Percentiles rank a stretch among this genome's conserved stretches.
Conservation (phyloP, 2,329 filamentous ascomycete genomes). For the Penicillium sp. region DNA sequence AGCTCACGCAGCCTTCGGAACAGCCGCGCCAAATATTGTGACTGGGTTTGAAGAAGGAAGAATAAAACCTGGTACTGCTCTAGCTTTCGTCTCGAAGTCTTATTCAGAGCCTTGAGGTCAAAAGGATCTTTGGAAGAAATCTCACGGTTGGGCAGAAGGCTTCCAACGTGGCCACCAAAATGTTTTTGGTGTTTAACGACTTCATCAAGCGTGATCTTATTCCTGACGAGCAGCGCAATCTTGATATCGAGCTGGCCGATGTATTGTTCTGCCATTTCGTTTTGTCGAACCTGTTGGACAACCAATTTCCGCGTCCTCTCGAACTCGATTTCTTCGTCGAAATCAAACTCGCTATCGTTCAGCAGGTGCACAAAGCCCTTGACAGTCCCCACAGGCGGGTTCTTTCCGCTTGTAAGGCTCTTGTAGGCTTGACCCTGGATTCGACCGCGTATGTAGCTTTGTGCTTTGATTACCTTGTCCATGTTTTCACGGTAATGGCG, state of each 20-base stretch:
- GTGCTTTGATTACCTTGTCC: slow-evolving; percentile 97
- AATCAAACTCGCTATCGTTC: slow-evolving; percentile 97
- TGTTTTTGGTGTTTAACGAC: slow-evolving; percentile 95
- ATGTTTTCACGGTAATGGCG: slow-evolving; percentile 91
- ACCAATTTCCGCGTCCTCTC: slow-evolving; percentile 90
- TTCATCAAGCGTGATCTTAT: slow-evolving; percentile 97
- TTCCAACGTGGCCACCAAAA: slow-evolving; percentile 80
- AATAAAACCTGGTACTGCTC: slow-evolving; percentile 97
- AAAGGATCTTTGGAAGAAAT: slow-evolving; percentile 85
- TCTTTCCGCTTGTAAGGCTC: slow-evolving; percentile 89
- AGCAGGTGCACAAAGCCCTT: slow-evolving; percentile 97
- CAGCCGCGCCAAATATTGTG: slow-evolving; percentile 81
- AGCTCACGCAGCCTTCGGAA: slow-evolving; percentile 77
- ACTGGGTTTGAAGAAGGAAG: slow-evolving; percentile 92
- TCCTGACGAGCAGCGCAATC: slow-evolving; percentile 94
- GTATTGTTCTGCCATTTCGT: slow-evolving; percentile 94
- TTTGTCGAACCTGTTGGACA: slow-evolving; percentile 91
- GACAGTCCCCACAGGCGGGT: slow-evolving; percentile 89
- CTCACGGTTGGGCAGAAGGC: slow-evolving; percentile 75
- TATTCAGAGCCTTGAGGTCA: slow-evolving; percentile 94
- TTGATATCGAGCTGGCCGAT: slow-evolving; percentile 98
- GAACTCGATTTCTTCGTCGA: slow-evolving; percentile 96
- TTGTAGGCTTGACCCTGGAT: slow-evolving; percentile 98
- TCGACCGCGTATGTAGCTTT: slow-evolving; percentile 89
- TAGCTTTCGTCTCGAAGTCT: slow-evolving; percentile 86